Evolutionary conservation across 805 yeast genomes (phyloP).

Genomic region (Brettanomyces bruxellensis): DNA sequence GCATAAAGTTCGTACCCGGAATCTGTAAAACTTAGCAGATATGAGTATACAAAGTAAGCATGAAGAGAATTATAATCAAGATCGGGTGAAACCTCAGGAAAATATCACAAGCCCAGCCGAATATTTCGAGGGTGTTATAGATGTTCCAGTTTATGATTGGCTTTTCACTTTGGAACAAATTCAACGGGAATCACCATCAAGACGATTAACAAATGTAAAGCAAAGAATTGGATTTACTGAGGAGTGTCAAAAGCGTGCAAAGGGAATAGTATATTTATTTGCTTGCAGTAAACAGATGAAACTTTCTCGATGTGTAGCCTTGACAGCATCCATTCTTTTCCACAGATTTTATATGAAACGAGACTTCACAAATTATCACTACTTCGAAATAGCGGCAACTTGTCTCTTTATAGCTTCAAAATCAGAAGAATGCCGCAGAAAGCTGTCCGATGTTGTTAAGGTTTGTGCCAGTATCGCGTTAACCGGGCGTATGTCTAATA

Average conservation of each 20-base stretch:
- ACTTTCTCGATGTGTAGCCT: slow-evolving; percentile 37
- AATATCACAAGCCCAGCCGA: slow-evolving; percentile 5
- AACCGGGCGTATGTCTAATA: slow-evolving; percentile 27
- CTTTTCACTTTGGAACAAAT: slow-evolving; percentile 17
- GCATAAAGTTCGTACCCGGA: too few relatives aligned
- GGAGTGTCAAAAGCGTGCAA: slow-evolving; percentile 35
- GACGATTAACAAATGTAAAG: slow-evolving; percentile 16
- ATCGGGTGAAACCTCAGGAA: background rate
- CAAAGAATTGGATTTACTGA: slow-evolving; percentile 24
- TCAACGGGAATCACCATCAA: slow-evolving; percentile 24
- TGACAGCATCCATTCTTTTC: slow-evolving; percentile 38
- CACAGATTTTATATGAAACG: slow-evolving; percentile 45
- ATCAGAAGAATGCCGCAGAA: slow-evolving; percentile 42
- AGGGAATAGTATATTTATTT: slow-evolving; percentile 39
- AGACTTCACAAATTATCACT: slow-evolving; percentile 33
- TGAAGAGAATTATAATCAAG: too few relatives aligned
- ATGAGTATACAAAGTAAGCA: too few relatives aligned
- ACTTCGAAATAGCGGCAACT: slow-evolving; percentile 43
- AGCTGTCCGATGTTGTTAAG: slow-evolving; percentile 39
- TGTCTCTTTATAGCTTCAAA: slow-evolving; percentile 44
- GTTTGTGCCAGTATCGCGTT: slow-evolving; percentile 38
- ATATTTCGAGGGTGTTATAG: slow-evolving; percentile 23
- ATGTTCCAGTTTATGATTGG: slow-evolving; percentile 20
- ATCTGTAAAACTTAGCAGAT: too few relatives aligned
- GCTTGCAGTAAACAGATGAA: slow-evolving; percentile 34